Evolutionary conservation across 2,329 filamentous ascomycete species (phyloP).

Genomic region (Grosmannia penicillata): DNA sequence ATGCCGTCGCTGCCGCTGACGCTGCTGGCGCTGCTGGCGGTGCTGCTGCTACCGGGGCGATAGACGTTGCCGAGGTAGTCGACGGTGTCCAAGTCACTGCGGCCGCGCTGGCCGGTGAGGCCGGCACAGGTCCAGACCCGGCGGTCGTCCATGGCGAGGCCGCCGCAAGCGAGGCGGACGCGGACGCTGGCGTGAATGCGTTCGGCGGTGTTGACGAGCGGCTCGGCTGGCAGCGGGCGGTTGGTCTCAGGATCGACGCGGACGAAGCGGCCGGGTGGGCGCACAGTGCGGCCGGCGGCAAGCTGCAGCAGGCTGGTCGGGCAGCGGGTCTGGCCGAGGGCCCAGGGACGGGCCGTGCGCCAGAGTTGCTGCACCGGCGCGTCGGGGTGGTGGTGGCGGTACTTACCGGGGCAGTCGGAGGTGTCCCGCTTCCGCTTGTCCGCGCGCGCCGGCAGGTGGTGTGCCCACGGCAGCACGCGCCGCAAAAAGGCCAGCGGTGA

Average conservation of each 20-base stretch:
- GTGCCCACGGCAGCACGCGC: neutral
- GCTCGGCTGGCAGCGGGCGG: conserved; percentile 16
- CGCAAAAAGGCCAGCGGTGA: conserved; percentile 2
- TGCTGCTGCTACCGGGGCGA: neutral
- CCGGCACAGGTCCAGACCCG: conserved; percentile 15
- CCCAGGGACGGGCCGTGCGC: conserved; percentile 16
- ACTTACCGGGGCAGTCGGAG: conserved; percentile 14
- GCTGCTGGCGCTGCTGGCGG: neutral
- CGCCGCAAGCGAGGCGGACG: conserved; percentile 15
- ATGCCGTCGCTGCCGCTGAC: neutral
- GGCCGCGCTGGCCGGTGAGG: conserved; percentile 8
- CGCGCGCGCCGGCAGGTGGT: neutral
- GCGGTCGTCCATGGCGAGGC: conserved; percentile 19
- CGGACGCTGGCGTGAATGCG: conserved; percentile 18
- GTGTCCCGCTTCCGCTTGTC: conserved; percentile 13
- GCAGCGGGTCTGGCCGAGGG: conserved; percentile 14
- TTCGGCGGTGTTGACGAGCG: conserved; percentile 22
- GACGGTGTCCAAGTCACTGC: conserved; percentile 1
- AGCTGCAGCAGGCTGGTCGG: conserved; percentile 14
- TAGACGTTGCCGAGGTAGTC: neutral
- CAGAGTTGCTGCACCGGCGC: conserved; percentile 5
- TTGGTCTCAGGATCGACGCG: conserved; percentile 23
- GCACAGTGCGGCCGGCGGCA: conserved; percentile 14
- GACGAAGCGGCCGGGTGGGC: conserved; percentile 20
- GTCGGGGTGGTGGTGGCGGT: conserved; percentile 12